Conservation (phyloP, 306 rosid genomes). For the Sophora flavescens region DNA sequence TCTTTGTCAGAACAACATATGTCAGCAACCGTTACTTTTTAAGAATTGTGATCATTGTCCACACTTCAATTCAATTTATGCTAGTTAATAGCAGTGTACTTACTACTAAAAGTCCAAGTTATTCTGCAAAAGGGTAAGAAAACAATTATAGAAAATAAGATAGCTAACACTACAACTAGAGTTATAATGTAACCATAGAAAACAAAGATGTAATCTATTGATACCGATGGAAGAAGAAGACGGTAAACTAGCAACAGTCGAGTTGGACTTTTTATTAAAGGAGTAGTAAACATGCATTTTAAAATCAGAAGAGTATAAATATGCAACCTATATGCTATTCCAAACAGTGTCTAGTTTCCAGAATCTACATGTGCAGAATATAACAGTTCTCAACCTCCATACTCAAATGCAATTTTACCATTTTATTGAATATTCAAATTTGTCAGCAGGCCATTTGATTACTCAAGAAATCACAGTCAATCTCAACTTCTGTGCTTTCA, state of each 20-base stretch:
- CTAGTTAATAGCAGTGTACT: neutral
- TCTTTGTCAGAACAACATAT: slow-evolving; percentile 23
- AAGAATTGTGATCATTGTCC: slow-evolving; percentile 23
- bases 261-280: neutral
- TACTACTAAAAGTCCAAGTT: slow-evolving; percentile 18
- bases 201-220: slow-evolving; percentile 24
- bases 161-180: slow-evolving; percentile 35
- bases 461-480: slow-evolving; percentile 12
- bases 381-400: slow-evolving; percentile 7
- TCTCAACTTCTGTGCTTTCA: slow-evolving; percentile 18
- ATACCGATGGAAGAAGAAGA: slow-evolving; percentile 32
- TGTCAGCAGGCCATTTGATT: neutral
- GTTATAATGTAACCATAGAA: slow-evolving; percentile 30
- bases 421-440: slow-evolving; percentile 4
- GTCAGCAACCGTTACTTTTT: slow-evolving; percentile 11
- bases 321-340: neutral
- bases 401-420: neutral
- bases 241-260: slow-evolving; percentile 7
- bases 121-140: slow-evolving; percentile 58
- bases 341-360: neutral
- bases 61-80: slow-evolving; percentile 15
- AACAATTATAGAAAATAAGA: slow-evolving; percentile 36
- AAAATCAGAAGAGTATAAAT: slow-evolving; percentile 15
- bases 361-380: neutral
- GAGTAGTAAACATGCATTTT: neutral